These are phyloP conservation scores for Clonostachys byssicola DNA, from an alignment of 2,329 filamentous ascomycete species.

Conservation along the genomic window DNA sequence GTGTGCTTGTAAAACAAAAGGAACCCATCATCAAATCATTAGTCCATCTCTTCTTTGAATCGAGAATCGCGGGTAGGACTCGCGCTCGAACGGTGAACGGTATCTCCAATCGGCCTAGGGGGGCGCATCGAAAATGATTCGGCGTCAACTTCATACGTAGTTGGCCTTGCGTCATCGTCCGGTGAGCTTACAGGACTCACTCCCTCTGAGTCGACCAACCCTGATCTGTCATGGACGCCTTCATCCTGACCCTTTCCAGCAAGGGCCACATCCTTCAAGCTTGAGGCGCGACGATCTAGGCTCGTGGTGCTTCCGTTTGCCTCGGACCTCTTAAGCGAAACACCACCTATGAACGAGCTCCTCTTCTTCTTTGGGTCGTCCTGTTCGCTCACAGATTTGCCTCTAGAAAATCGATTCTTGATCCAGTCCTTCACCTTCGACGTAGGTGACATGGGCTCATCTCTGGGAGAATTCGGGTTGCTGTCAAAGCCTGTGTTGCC, in stretches of 20 bases:
- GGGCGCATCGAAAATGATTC: constrained; percentile 23
- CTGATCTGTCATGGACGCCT: not conserved
- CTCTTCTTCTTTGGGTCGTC: constrained; percentile 19
- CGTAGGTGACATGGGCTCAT: constrained; percentile 20
- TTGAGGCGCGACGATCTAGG: constrained; percentile 32
- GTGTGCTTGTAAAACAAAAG: no score
- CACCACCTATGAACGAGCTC: constrained; percentile 44
- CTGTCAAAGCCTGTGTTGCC: not conserved
- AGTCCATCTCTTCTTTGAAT: constrained; percentile 51
- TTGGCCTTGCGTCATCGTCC: constrained; percentile 20
- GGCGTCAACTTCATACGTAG: constrained; percentile 5
- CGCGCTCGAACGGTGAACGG: constrained; percentile 28
- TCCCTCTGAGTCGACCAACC: constrained; percentile 20
- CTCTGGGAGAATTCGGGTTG: not conserved
- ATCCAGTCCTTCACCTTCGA: constrained; percentile 50
- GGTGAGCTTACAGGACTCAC: constrained; percentile 32
- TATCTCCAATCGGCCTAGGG: constrained; percentile 27
- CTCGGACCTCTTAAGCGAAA: constrained; percentile 31
- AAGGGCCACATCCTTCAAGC: constrained; percentile 41
- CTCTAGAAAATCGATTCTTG: constrained; percentile 44
- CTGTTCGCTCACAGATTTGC: constrained; percentile 32
- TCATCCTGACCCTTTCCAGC: constrained; percentile 23
- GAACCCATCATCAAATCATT: no score
- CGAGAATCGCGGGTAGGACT: constrained; percentile 54
- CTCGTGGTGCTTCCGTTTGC: constrained; percentile 39